phyloP scores from a whole-genome alignment of 108 stramenopile species.

The Fragilariopsis cylindrus region DNA sequence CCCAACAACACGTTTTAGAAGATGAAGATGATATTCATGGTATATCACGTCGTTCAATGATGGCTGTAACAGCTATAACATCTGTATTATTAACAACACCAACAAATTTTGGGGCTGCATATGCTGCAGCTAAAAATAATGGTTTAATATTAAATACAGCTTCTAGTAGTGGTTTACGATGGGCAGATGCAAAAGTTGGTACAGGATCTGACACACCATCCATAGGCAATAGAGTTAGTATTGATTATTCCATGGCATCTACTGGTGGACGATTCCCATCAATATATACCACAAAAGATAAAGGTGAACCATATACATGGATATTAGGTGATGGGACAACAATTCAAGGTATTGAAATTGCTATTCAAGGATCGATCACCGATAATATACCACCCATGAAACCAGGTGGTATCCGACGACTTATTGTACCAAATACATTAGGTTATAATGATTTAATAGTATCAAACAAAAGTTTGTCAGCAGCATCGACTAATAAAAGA shows the following conservation, averaged over 20 bases:
- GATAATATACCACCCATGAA: slow-evolving; percentile 40
- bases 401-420: slow-evolving; percentile 64
- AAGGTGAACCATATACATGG: slow-evolving; percentile 59
- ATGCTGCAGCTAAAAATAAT: slow-evolving; percentile 4
- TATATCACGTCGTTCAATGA: no score
- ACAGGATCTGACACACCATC: slow-evolving; percentile 19
- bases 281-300: slow-evolving; percentile 58
- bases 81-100: no score
- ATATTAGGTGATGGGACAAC: slow-evolving; percentile 57
- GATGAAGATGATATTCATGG: no score
- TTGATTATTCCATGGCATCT: slow-evolving; percentile 65
- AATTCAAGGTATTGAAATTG: slow-evolving; percentile 59
- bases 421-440: slow-evolving; percentile 53
- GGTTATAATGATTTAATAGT: slow-evolving; percentile 38
- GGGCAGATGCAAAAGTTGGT: slow-evolving; percentile 63
- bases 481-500: slow-evolving; percentile 14
- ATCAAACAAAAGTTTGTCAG: slow-evolving; percentile 4
- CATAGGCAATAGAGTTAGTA: slow-evolving; percentile 43
- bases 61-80: no score
- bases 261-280: slow-evolving; percentile 58
- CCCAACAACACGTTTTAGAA: no score
- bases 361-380: slow-evolving; percentile 34
- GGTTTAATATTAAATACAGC: slow-evolving; percentile 30
- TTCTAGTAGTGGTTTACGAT: slow-evolving; percentile 48
- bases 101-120: not conserved